Evolutionary conservation across 1,284 basidiomycete species (phyloP).

Genomic region (Cryptococcus jaspeensis): DNA sequence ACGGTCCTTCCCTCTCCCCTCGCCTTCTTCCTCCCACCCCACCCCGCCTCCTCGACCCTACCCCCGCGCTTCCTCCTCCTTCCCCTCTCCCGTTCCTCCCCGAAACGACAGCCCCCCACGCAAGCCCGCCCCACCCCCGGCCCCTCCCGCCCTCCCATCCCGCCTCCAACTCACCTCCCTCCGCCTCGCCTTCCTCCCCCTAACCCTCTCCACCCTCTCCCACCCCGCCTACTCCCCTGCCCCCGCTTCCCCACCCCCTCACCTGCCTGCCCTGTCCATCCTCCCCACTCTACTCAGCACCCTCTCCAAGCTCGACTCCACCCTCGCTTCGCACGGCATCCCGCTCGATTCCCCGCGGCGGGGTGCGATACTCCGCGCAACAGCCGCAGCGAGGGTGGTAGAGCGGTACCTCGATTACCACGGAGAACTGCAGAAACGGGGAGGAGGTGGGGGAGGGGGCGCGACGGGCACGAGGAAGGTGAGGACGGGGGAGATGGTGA

Average conservation of each 20-base stretch:
- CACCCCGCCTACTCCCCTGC: neutral
- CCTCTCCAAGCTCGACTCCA: conserved; percentile 1
- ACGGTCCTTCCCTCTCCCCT: neutral
- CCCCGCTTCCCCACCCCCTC: neutral
- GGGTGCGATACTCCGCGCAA: conserved; percentile 3
- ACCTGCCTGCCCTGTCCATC: neutral
- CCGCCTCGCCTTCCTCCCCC: conserved; percentile 4
- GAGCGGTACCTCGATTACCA: conserved; percentile 6
- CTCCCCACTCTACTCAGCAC: neutral
- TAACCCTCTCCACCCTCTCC: conserved; percentile 1
- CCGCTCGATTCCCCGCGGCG: neutral
- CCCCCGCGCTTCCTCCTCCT: too few species aligned
- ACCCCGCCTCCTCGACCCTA: too few species aligned
- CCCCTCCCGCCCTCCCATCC: neutral
- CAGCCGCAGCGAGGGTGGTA: conserved; percentile 1
- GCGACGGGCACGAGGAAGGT: conserved; percentile 2
- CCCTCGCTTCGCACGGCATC: neutral
- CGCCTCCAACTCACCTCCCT: conserved; percentile 5
- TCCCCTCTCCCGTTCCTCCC: neutral
- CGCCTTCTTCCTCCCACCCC: neutral
- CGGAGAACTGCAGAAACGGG: neutral
- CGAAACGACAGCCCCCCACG: neutral
- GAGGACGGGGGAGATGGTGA: conserved; percentile 8
- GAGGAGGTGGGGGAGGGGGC: neutral
- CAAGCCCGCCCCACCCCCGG: neutral